These are phyloP conservation scores for Yarrowia sp. DNA, from an alignment of 805 yeast genomes.

Conservation along the genomic window DNA sequence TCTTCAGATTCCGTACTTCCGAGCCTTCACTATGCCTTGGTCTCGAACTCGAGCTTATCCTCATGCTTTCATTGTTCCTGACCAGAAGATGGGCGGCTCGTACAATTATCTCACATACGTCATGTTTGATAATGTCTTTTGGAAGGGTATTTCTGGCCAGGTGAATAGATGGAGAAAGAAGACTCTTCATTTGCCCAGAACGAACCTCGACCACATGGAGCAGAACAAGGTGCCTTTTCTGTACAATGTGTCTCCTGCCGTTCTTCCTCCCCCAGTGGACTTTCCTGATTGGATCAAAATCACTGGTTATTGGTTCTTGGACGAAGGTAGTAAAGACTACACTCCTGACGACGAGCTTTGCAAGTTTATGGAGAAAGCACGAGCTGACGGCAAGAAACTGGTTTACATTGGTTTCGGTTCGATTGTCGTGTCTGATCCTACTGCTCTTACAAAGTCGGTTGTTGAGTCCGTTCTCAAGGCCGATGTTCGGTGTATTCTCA, in stretches of 20 bases:
- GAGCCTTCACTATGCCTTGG: conserved; percentile 99
- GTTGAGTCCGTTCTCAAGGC: conserved; percentile 75
- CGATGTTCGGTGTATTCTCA: conserved; percentile 80
- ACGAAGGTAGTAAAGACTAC: conserved; percentile 56
- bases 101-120: conserved; percentile 91
- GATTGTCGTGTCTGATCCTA: conserved; percentile 83
- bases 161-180: conserved; percentile 84
- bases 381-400: conserved; percentile 58
- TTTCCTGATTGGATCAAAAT: conserved; percentile 94
- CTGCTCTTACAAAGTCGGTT: conserved; percentile 71
- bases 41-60: conserved; percentile 93
- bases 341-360: conserved; percentile 59
- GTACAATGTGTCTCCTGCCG: conserved; percentile 83
- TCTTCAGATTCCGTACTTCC: conserved; percentile 78
- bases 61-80: conserved; percentile 94
- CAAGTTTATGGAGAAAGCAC: conserved; percentile 63
- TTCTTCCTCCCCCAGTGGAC: conserved; percentile 90
- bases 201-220: conserved; percentile 67
- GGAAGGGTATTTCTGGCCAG: conserved; percentile 88
- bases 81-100: conserved; percentile 87
- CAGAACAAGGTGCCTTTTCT: conserved; percentile 82
- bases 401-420: conserved; percentile 96
- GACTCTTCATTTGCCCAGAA: conserved; percentile 60
- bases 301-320: conserved; percentile 93
- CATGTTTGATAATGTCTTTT: conserved; percentile 85